Conservation (phyloP, 2,329 filamentous ascomycete genomes). For the Sporothrix inflata region DNA sequence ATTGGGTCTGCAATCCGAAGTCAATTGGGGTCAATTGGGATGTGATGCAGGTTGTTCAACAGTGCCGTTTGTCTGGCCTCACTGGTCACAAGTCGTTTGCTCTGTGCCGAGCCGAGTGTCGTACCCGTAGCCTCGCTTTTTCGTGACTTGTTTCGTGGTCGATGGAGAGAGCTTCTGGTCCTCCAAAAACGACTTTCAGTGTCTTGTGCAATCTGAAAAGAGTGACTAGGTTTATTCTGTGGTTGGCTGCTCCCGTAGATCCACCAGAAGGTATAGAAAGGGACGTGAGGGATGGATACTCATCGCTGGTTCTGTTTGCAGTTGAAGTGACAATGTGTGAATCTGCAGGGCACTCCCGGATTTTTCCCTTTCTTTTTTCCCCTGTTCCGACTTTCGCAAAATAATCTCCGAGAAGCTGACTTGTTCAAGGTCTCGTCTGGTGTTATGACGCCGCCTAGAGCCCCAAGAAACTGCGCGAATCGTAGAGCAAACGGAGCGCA, state of each 20-base stretch:
- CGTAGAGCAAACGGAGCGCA: neutral
- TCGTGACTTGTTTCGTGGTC: neutral
- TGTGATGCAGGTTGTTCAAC: neutral
- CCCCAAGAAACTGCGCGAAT: no score
- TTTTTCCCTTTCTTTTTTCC: neutral
- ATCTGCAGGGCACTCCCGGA: neutral
- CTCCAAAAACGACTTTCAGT: neutral
- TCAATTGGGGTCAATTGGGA: neutral
- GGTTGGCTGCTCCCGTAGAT: neutral
- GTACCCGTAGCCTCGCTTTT: neutral
- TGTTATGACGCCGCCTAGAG: no score
- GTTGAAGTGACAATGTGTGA: neutral
- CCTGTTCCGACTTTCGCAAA: neutral
- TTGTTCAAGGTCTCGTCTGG: no score
- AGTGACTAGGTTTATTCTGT: neutral
- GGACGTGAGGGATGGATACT: neutral
- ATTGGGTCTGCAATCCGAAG: neutral
- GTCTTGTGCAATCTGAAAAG: neutral
- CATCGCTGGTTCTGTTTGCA: slow-evolving; percentile 7
- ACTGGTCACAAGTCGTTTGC: slow-evolving; percentile 9
- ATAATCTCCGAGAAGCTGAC: neutral
- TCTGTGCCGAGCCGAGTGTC: neutral
- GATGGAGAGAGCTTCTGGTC: neutral
- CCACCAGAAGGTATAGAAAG: neutral
- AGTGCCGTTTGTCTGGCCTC: neutral